These are phyloP conservation scores for Gillenia trifoliata DNA, from an alignment of 306 rosid genomes.

Conservation along the genomic window DNA sequence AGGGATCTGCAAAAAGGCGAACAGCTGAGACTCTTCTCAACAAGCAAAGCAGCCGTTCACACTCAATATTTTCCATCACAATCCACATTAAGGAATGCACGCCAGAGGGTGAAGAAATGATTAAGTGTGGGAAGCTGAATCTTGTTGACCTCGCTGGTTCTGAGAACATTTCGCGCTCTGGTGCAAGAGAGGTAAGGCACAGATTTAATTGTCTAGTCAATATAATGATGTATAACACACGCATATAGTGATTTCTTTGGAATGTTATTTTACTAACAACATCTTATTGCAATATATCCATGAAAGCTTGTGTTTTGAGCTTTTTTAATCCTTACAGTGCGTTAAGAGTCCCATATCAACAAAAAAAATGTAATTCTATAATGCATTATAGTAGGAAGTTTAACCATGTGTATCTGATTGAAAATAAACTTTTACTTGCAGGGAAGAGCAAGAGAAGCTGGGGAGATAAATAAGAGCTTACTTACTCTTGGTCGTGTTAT, in stretches of 20 bases:
- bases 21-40: slow-evolving; percentile 99
- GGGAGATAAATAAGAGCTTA: slow-evolving; percentile 96
- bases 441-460: slow-evolving; percentile 99
- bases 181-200: slow-evolving; percentile 90
- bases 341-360: neutral
- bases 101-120: slow-evolving; percentile 99
- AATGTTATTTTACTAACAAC: slow-evolving; percentile 3
- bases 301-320: neutral
- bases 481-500: slow-evolving; percentile 98
- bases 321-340: neutral
- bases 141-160: slow-evolving; percentile 99
- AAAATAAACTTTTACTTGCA: slow-evolving; percentile 40
- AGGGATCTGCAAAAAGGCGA: slow-evolving; percentile 96
- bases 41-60: slow-evolving; percentile 99
- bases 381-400: neutral
- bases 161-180: slow-evolving; percentile 98
- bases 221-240: neutral
- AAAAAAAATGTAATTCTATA: too few relatives aligned
- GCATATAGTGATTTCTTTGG: neutral
- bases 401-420: slow-evolving; percentile 16
- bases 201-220: neutral
- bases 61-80: slow-evolving; percentile 97
- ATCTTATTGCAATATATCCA: neutral
- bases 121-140: slow-evolving; percentile 95
- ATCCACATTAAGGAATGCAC: slow-evolving; percentile 98